These are phyloP conservation scores for Epithemia pelagica DNA, from an alignment of 108 stramenopile species.

Conservation along the genomic window DNA sequence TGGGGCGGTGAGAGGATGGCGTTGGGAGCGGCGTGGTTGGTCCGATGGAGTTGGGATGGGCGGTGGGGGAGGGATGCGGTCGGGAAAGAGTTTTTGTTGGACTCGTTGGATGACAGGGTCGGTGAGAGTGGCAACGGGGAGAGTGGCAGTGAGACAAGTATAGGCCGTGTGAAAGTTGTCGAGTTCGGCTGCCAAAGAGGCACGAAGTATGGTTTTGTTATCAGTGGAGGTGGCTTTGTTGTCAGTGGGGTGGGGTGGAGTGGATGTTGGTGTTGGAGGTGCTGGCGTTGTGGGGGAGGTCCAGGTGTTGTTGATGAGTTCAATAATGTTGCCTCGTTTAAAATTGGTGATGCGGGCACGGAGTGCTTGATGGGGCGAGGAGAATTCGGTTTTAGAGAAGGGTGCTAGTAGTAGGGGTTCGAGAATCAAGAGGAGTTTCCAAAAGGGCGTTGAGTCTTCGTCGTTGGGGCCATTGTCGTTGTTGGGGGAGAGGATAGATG, in stretches of 20 bases:
- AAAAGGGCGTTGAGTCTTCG: constrained; percentile 4
- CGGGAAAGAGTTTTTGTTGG: background rate
- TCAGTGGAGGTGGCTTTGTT: background rate
- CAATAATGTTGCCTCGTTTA: background rate
- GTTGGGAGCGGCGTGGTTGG: background rate
- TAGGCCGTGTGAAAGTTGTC: constrained; percentile 22
- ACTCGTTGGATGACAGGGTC: background rate
- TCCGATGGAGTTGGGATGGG: too few species aligned
- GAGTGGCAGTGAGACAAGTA: background rate
- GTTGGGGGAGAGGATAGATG: too few species aligned
- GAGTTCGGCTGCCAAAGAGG: constrained; percentile 13
- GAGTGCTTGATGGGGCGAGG: background rate
- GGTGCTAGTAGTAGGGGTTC: background rate
- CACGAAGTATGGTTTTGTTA: background rate
- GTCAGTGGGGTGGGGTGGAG: background rate
- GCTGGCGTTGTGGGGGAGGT: background rate
- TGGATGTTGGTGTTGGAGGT: background rate
- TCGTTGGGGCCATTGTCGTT: too few species aligned
- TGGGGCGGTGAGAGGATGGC: background rate
- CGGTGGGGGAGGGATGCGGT: background rate
- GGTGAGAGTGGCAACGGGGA: constrained; percentile 12
- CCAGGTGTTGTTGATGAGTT: background rate
- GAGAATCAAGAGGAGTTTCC: constrained; percentile 3
- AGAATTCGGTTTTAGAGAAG: background rate
- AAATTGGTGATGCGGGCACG: background rate